A percentile compares a stretch with the other conserved stretches of the same genome.
Evolutionary conservation across 768 basidiomycete genomes (phyloP).

Genomic region (Dacryopinax spathularia): DNA sequence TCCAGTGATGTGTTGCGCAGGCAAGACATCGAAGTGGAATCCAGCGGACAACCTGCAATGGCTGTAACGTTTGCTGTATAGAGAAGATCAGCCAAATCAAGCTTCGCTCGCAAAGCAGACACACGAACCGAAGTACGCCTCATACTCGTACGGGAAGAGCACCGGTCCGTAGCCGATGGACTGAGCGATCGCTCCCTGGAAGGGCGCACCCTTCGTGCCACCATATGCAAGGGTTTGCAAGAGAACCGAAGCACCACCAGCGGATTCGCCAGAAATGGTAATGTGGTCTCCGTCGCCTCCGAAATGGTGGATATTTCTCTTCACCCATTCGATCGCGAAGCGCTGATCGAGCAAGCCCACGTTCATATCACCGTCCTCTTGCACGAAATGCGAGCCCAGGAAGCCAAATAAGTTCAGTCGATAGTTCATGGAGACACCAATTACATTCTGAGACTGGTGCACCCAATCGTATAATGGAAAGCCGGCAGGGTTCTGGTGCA

Average conservation of each 20-base stretch:
- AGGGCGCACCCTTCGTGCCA: slow-evolving; percentile 28
- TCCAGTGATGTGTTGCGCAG: slow-evolving; percentile 27
- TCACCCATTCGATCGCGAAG: slow-evolving; percentile 30
- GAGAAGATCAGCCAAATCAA: not conserved
- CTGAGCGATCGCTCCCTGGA: slow-evolving; percentile 30
- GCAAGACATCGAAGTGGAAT: slow-evolving; percentile 24
- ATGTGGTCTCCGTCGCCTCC: slow-evolving; percentile 16
- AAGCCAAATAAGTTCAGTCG: slow-evolving; percentile 19
- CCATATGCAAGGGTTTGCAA: slow-evolving; percentile 35
- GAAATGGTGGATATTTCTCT: slow-evolving; percentile 23
- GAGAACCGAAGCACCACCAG: slow-evolving; percentile 32
- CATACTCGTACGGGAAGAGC: slow-evolving; percentile 18
- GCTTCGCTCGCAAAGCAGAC: not conserved
- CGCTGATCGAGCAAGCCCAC: slow-evolving; percentile 32
- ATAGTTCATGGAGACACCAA: slow-evolving; percentile 18
- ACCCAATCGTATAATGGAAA: slow-evolving; percentile 39
- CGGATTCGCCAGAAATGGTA: slow-evolving; percentile 24
- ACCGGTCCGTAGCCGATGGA: too few species aligned
- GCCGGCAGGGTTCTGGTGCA: slow-evolving; percentile 30
- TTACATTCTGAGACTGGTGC: slow-evolving; percentile 24
- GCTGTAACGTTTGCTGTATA: slow-evolving; percentile 17
- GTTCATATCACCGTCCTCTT: slow-evolving; percentile 28
- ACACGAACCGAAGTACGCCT: slow-evolving; percentile 26
- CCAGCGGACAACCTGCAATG: slow-evolving; percentile 20
- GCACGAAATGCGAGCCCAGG: slow-evolving; percentile 21